These are phyloP conservation scores for Leccinum olivaceopallidum DNA, from an alignment of 768 basidiomycete species.

Conservation along the genomic window DNA sequence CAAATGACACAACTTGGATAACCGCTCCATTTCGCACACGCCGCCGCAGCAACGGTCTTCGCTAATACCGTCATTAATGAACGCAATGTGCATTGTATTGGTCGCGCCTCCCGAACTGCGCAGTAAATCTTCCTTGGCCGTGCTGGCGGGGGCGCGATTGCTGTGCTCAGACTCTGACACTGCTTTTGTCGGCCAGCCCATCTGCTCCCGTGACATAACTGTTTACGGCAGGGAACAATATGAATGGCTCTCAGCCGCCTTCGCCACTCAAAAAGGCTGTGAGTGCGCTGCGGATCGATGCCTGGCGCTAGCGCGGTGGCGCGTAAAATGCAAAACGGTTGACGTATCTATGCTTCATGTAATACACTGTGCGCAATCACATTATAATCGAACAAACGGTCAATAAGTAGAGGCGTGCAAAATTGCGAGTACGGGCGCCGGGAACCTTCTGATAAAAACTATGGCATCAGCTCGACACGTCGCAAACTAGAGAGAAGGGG, in stretches of 20 bases:
- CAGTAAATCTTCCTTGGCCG: not conserved
- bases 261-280: constrained; percentile 15
- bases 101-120: constrained; percentile 13
- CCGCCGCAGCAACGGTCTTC: not conserved
- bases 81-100: not conserved
- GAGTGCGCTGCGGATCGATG: not conserved
- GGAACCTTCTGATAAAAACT: not conserved
- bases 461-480: not conserved
- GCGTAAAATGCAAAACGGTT: not conserved
- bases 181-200: not conserved
- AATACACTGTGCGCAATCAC: constrained; percentile 7
- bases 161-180: constrained; percentile 14
- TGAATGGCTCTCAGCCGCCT: not conserved
- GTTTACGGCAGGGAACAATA: constrained; percentile 17
- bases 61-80: not conserved
- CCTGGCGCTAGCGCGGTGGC: not conserved
- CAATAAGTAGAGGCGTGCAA: not conserved
- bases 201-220: not conserved
- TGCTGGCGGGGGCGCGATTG: constrained; percentile 5
- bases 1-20: not conserved
- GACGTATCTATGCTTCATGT: not conserved
- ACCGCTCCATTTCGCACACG: not conserved
- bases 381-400: not conserved
- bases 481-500: not conserved
- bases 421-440: not conserved